Base-by-base conservation (phyloP, 2,329 filamentous ascomycete species). In the Cercospora berteroae region DNA sequence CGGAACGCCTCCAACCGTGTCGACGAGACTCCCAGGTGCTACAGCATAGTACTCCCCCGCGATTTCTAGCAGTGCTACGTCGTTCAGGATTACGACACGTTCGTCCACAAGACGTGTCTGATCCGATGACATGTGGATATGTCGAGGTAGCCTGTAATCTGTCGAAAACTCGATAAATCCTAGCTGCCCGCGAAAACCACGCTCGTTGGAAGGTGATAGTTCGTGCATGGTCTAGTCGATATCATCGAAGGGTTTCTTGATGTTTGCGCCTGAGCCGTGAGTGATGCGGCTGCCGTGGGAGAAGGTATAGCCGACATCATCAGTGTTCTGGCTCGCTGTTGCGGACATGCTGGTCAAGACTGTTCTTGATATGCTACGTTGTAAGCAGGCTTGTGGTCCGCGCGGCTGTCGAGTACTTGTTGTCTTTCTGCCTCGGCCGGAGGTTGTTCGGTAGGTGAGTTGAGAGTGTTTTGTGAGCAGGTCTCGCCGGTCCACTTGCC, bases 221-320 rank as follows among this genome's bases (percentile, higher is more conserved):
- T 73, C 66, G 56, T 72, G 62, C 72, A 74, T 72, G 5, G 67
- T 71, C 16, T 71, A 31, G 65, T 66, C 63, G 13, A 71, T 66
- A 18, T 70, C 67, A 16, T 65, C 44, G 63, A 71, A 72, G n/a
- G 70, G 70, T 33, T 71, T 71, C 65, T 72, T 74, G 66, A 72
- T 65, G 52, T 72, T 70, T 7, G 67, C 71, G 18, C 66, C 70
- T 10, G 56, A 9, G 29, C 71, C 70, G 20, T 71, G 68, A 1
- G 71, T 73, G 62, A 71, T 73, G 39, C 69, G 65, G 61, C 69
- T 72, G 18, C 71, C 69, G 59, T 71, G 63, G 18, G 60, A 16
- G 23, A 72, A 67, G 20, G 27, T n/a, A 50, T 64, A 65, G 20
- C 66, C 65, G 8, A 36, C 56, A 33, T 59, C 27, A 59, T 59